Evolutionary conservation across 129 eudicot genomes (phyloP).

Genomic region (Ambrosia artemisiifolia): DNA sequence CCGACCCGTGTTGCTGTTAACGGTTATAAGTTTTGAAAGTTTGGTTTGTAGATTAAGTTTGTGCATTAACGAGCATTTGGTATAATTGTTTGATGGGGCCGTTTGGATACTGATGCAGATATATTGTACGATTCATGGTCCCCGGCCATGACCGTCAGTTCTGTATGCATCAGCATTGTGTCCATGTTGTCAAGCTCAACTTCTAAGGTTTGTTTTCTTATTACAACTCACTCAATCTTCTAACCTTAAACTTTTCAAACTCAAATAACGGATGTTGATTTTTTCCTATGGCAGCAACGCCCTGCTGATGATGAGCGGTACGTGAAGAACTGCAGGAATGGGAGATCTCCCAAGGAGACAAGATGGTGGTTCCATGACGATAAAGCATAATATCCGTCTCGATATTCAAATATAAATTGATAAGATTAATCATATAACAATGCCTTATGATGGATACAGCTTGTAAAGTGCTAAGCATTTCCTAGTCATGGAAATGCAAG

Average conservation of each 20-base stretch:
- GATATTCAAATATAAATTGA: background rate
- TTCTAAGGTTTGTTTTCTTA: conserved; percentile 41
- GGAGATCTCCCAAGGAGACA: conserved; percentile 94
- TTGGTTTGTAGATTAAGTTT: background rate
- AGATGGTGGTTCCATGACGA: conserved; percentile 99
- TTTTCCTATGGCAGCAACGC: conserved; percentile 57
- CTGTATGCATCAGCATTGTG: conserved; percentile 74
- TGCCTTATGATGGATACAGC: conserved; percentile 14
- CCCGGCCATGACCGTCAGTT: conserved; percentile 88
- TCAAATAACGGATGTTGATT: background rate
- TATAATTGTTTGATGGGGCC: background rate
- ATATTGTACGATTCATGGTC: conserved; percentile 85
- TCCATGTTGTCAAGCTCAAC: conserved; percentile 79
- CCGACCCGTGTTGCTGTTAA: background rate
- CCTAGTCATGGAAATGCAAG: background rate
- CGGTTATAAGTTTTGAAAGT: background rate
- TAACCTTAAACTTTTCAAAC: background rate
- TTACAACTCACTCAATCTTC: background rate
- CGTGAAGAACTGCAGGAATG: conserved; percentile 88
- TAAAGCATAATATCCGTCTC: conserved; percentile 48
- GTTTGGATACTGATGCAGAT: conserved; percentile 40
- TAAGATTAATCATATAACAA: background rate
- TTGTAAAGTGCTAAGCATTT: conserved; percentile 30
- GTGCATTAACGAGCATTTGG: background rate
- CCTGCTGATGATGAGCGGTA: conserved; percentile 90